Evolutionary conservation across 2,329 filamentous ascomycete genomes (phyloP).

Genomic region (Trichothecium roseum): DNA sequence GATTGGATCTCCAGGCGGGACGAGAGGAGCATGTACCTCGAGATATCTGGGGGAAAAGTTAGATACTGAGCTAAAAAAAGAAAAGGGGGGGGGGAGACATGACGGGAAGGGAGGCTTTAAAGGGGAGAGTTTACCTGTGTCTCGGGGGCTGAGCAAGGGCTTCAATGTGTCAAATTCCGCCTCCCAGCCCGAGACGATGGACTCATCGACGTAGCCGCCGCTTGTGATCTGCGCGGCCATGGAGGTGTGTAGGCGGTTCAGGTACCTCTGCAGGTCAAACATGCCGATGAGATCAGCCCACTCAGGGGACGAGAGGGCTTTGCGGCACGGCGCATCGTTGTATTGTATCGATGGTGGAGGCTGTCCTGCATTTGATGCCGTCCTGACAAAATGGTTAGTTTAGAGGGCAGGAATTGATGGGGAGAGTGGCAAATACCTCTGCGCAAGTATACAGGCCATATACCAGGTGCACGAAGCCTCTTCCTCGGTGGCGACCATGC

Average conservation of each 20-base stretch:
- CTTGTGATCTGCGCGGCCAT: slow-evolving; percentile 37
- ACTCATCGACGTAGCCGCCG: slow-evolving; percentile 32
- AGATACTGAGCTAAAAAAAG: too few species aligned
- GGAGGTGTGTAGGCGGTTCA: slow-evolving; percentile 36
- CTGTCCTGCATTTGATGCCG: slow-evolving; percentile 31
- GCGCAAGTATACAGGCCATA: slow-evolving; percentile 40
- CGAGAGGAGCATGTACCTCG: slow-evolving; percentile 36
- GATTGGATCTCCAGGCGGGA: slow-evolving; percentile 42
- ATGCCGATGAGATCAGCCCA: slow-evolving; percentile 31
- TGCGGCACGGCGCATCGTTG: slow-evolving; percentile 31
- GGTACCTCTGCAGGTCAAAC: slow-evolving; percentile 39
- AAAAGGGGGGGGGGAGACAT: too few species aligned
- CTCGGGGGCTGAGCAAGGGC: slow-evolving; percentile 31
- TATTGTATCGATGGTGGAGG: slow-evolving; percentile 40
- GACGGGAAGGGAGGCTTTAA: not conserved
- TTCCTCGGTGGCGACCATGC: slow-evolving; percentile 34
- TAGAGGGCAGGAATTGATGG: too few species aligned
- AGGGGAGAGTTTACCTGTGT: slow-evolving; percentile 27
- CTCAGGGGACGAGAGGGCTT: slow-evolving; percentile 26
- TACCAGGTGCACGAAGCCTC: slow-evolving; percentile 44
- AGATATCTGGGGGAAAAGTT: slow-evolving; percentile 35
- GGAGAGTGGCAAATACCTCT: slow-evolving; percentile 23
- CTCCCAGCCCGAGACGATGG: slow-evolving; percentile 37
- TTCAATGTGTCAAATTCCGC: slow-evolving; percentile 40
- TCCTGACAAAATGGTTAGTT: slow-evolving; percentile 14